Base-by-base conservation (phyloP, 768 basidiomycete genomes). In the Psilocybe sp. region DNA sequence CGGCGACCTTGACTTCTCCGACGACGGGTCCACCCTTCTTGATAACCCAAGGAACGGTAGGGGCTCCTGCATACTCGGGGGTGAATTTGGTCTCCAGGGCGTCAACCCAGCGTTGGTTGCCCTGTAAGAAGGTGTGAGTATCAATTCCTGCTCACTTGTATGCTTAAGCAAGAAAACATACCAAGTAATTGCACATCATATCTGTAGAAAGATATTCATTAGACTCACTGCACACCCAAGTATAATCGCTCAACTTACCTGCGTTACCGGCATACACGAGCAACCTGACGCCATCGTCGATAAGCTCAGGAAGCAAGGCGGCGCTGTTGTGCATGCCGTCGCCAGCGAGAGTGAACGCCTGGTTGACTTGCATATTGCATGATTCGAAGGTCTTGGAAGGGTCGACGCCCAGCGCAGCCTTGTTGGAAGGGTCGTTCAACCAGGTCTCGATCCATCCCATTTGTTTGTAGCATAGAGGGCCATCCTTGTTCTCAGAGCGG, bases 211-310 rank as follows among this genome's bases (percentile, higher is more conserved):
- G 40, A 28, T 39, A 51, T 36, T 28, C 53, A 33, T 32, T 39
- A 20, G 32, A 56, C 36, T 58, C 28, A 18, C 38, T 41, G 20
- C 8, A n/a, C 14, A 48, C 33, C 10, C 34, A 40, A 28, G 40
- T 5, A 41, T 31, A 16, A n/a, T 38, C 10, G 47, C 12, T 36
- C 19, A 15, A 73, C 81, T 53, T 56, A 86, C 87, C 74, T 60
- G 89, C 88, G 55, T 88, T 86, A 15, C 89, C 94, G 51, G 94
- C 92, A 61, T 97, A 98, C 38, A 98, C 83, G 28, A 98, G 70
- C 39, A 99, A 69, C 47, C 91, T 73, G 34, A 99, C 75, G 5
- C 93, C 95, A 35, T 84, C 80, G 44, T 92, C 79, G 40, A 99
- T 72, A 34, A 99, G 74, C 38, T 88, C 84, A 2, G 90, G 87